Evolutionary conservation across 2,329 filamentous ascomycete genomes (phyloP).

Genomic region (Verticillium zaregamsianum): DNA sequence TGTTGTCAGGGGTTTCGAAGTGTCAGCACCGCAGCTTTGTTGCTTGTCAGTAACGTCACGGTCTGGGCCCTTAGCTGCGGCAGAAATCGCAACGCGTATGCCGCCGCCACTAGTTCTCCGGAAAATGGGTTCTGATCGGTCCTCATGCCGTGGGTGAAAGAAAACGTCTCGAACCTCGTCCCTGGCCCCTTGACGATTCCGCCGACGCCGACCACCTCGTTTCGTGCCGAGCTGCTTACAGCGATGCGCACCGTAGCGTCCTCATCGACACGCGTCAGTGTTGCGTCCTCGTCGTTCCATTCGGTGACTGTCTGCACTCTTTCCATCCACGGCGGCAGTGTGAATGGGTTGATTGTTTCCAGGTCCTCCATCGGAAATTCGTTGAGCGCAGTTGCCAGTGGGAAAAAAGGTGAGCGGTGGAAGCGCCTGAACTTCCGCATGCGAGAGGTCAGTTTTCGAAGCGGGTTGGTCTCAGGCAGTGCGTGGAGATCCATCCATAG

Average conservation of each 20-base stretch:
- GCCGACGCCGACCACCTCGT: slow-evolving; percentile 13
- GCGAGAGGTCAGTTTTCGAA: no score
- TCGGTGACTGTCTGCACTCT: slow-evolving; percentile 7
- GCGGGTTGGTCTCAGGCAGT: slow-evolving; percentile 5
- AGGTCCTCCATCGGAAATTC: slow-evolving; percentile 7
- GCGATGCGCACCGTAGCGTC: no score
- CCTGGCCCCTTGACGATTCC: slow-evolving; percentile 6
- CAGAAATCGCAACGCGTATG: slow-evolving; percentile 10
- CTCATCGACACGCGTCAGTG: no score
- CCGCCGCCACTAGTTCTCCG: slow-evolving; percentile 12
- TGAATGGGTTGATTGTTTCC: slow-evolving; percentile 11
- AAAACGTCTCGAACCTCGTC: slow-evolving; percentile 10
- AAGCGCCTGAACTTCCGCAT: not conserved
- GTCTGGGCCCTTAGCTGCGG: slow-evolving; percentile 5
- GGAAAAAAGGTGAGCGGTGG: not conserved
- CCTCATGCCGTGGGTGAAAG: slow-evolving; percentile 13
- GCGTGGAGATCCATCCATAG: slow-evolving; percentile 5
- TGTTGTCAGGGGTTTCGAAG: slow-evolving; percentile 13
- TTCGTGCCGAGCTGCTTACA: slow-evolving; percentile 13
- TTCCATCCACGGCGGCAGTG: slow-evolving; percentile 6
- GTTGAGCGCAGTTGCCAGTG: slow-evolving; percentile 12
- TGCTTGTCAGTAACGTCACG: slow-evolving; percentile 11
- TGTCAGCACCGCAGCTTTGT: slow-evolving; percentile 12
- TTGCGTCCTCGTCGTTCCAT: no score
- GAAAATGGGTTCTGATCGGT: slow-evolving; percentile 15